Conservation (phyloP, 768 basidiomycete species). For the Chalciporus piperatus region DNA sequence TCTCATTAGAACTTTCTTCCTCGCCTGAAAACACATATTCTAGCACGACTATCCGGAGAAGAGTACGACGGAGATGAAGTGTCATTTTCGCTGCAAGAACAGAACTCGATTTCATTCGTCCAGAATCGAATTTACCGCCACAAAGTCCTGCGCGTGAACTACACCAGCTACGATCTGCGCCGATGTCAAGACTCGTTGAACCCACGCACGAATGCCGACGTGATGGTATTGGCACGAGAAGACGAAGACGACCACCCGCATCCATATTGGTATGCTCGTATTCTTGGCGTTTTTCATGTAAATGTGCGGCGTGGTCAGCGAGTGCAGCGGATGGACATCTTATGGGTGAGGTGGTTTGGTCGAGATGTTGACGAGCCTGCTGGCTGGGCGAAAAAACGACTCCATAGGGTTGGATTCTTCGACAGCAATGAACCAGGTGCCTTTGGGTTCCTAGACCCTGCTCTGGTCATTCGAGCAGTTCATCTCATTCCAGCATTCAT, state of each 20-base stretch:
- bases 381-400: slow-evolving; percentile 26
- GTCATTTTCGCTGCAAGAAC: slow-evolving; percentile 15
- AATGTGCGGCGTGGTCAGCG: not conserved
- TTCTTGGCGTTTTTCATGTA: slow-evolving; percentile 7
- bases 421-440: slow-evolving; percentile 22
- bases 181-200: slow-evolving; percentile 40
- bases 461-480: slow-evolving; percentile 34
- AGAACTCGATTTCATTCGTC: slow-evolving; percentile 14
- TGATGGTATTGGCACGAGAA: slow-evolving; percentile 35
- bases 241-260: slow-evolving; percentile 33
- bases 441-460: slow-evolving; percentile 48
- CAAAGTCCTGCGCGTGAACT: slow-evolving; percentile 27
- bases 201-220: slow-evolving; percentile 31
- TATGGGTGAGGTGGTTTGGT: slow-evolving; percentile 43
- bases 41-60: slow-evolving; percentile 7
- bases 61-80: slow-evolving; percentile 28
- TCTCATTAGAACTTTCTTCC: slow-evolving; percentile 15
- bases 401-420: slow-evolving; percentile 43
- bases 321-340: slow-evolving; percentile 32
- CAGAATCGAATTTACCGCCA: slow-evolving; percentile 26
- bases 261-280: slow-evolving; percentile 36
- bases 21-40: slow-evolving; percentile 18
- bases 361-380: slow-evolving; percentile 19
- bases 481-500: slow-evolving; percentile 45
- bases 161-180: slow-evolving; percentile 29